Evolutionary conservation across 352 stramenopile species (phyloP).

Genomic region (Phytophthora tubulina): DNA sequence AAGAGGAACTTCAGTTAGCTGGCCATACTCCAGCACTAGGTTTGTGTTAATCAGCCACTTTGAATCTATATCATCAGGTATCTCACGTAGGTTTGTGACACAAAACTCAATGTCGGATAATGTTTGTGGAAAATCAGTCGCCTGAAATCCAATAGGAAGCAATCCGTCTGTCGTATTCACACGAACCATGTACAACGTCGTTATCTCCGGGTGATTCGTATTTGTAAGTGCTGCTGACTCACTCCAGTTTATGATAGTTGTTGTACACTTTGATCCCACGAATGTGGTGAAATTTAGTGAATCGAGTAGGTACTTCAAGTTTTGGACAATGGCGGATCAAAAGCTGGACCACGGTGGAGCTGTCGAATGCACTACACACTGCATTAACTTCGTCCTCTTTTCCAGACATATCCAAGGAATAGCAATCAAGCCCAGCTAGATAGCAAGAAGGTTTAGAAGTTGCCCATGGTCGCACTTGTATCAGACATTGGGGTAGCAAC

Average conservation of each 20-base stretch:
- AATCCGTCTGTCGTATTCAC: not conserved
- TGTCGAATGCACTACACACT: slow-evolving; percentile 16
- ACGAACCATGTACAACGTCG: not conserved
- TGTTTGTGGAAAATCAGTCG: too few species aligned
- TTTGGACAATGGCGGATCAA: not conserved
- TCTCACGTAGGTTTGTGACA: too few species aligned
- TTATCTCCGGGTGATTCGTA: not conserved
- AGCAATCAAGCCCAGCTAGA: slow-evolving; percentile 42
- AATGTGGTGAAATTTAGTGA: not conserved
- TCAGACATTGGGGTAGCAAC: slow-evolving; percentile 25
- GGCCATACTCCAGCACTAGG: too few species aligned
- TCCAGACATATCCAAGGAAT: slow-evolving; percentile 13
- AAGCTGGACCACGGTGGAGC: not conserved
- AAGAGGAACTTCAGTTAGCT: too few species aligned
- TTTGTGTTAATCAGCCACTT: too few species aligned
- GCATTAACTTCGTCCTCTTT: slow-evolving; percentile 19
- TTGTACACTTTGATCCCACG: slow-evolving; percentile 1
- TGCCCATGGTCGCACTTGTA: slow-evolving; percentile 47
- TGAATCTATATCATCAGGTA: too few species aligned
- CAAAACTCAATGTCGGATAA: too few species aligned
- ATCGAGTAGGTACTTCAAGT: not conserved
- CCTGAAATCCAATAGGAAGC: not conserved
- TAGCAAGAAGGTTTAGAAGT: slow-evolving; percentile 39
- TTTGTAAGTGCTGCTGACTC: not conserved
- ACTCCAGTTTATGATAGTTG: not conserved